Conservation (phyloP, 2,329 filamentous ascomycete genomes). For the Colletotrichum eremochloae region DNA sequence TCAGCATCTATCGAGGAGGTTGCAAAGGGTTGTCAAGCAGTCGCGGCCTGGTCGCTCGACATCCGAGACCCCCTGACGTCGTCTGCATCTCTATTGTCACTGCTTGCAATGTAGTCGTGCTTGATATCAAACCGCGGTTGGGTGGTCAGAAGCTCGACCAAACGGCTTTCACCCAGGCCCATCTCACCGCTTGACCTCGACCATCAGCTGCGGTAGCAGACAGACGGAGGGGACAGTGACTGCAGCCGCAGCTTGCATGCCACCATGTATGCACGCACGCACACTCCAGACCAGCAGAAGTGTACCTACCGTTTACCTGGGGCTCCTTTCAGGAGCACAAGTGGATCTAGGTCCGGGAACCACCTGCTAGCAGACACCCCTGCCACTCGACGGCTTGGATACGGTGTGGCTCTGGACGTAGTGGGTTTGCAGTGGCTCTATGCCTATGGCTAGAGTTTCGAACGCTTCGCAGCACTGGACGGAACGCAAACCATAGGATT, state of each 20-base stretch:
- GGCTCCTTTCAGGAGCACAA: conserved; percentile 17
- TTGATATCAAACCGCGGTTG: conserved; percentile 31
- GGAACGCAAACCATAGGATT: conserved; percentile 17
- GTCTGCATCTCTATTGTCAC: conserved; percentile 12
- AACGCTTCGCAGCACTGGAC: conserved; percentile 21
- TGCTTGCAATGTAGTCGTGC: conserved; percentile 15
- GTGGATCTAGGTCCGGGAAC: conserved; percentile 22
- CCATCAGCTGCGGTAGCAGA: conserved; percentile 33
- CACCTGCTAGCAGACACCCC: conserved; percentile 30
- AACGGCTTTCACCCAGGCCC: conserved; percentile 40
- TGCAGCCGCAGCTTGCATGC: conserved; percentile 39
- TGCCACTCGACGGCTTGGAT: conserved; percentile 30
- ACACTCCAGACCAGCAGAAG: conserved; percentile 21
- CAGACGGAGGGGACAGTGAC: conserved; percentile 36
- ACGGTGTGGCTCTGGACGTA: conserved; percentile 19
- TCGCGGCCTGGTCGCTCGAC: conserved; percentile 13
- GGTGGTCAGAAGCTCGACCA: conserved; percentile 38
- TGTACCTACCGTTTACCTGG: conserved; percentile 6
- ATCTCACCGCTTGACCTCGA: conserved; percentile 39
- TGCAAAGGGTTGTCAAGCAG: conserved; percentile 14
- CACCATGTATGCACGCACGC: conserved; percentile 21
- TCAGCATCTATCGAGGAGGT: conserved; percentile 12
- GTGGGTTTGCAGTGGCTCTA: conserved; percentile 23
- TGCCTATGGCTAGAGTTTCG: conserved; percentile 32
- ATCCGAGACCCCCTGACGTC: conserved; percentile 25